Evolutionary conservation across 1,284 basidiomycete genomes (phyloP), one percentile per base, ranked within the genome.

Genomic region (Papiliotrema laurentii): DNA sequence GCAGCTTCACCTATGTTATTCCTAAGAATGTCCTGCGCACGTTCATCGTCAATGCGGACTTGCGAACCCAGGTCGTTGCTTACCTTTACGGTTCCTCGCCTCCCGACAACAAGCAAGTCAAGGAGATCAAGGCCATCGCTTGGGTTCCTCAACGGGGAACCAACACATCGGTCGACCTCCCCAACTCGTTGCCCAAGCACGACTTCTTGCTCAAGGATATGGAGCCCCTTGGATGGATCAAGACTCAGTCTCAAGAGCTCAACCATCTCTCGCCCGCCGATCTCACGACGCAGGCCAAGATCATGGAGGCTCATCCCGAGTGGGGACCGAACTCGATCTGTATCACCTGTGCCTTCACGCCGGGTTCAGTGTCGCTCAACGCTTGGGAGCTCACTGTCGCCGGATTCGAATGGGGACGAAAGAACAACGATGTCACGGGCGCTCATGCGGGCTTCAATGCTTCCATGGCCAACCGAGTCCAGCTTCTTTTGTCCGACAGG

Each of bases 331-430:
- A 87, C 42, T 89, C 89, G 5, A 92, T 97, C 63, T 96, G 93
- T 70, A 77, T 99, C 60, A 89, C 92, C 0, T 85, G 87, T 35
- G 91, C 96, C 25, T 99, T 98, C 77, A 98, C 96, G 2, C 96
- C 96, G 3, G 96, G 96, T 53, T 97, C 92, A 2, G 89, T 98
- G 31, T 96, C 91, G 25, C 77, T 99, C 35, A 92, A 92, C 36
- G 87, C 94, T 0, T 92, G 97, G 76, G 87, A 84, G 33, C 76
- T 98, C 45, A 86, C 86, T 9, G 85, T 93, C 3, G 80, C 85
- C 45, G 96, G 96, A 16, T 98, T 98, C 71, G 96, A 99, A 70
- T 98, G 94, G 94, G 94, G 94, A 37, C 80, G 96, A 58, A 97
- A 97, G 78, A 92, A 92, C 63, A 74, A 79, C 57, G 90, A 91